Conservation (phyloP, 129 eudicot genomes). For the Gnaphalium uliginosum region DNA sequence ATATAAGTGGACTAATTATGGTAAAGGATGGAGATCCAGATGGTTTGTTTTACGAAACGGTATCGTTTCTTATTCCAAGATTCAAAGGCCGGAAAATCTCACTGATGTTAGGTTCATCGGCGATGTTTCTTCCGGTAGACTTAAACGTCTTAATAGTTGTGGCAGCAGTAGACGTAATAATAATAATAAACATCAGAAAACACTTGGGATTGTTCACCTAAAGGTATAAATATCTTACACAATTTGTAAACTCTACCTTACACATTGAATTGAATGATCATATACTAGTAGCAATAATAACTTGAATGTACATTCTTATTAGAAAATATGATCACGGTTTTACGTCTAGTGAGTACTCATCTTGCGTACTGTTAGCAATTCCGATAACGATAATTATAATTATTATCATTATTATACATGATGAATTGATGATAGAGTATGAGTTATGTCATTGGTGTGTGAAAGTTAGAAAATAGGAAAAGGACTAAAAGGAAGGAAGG, state of each 20-base stretch:
- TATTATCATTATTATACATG: not conserved
- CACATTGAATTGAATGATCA: not conserved
- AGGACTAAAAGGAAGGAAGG: constrained; percentile 24
- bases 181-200: constrained; percentile 39
- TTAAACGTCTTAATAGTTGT: constrained; percentile 40
- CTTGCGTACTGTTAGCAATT: too few species aligned
- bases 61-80: constrained; percentile 71
- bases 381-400: not conserved
- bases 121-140: constrained; percentile 36
- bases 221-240: constrained; percentile 43
- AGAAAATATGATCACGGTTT: too few species aligned
- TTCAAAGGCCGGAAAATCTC: constrained; percentile 46
- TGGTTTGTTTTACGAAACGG: constrained; percentile 80
- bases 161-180: constrained; percentile 23
- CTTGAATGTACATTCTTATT: not conserved
- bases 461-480: constrained; percentile 1
- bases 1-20: constrained; percentile 88
- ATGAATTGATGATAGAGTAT: too few species aligned
- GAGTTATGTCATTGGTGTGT: constrained; percentile 16
- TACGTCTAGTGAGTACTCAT: too few species aligned
- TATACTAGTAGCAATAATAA: not conserved
- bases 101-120: constrained; percentile 73
- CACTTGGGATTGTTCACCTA: constrained; percentile 63
- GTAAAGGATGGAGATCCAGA: constrained; percentile 95
- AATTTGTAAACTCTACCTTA: not conserved